Conservation (phyloP, 2,329 filamentous ascomycete species). For the Helminthosporium solani region DNA sequence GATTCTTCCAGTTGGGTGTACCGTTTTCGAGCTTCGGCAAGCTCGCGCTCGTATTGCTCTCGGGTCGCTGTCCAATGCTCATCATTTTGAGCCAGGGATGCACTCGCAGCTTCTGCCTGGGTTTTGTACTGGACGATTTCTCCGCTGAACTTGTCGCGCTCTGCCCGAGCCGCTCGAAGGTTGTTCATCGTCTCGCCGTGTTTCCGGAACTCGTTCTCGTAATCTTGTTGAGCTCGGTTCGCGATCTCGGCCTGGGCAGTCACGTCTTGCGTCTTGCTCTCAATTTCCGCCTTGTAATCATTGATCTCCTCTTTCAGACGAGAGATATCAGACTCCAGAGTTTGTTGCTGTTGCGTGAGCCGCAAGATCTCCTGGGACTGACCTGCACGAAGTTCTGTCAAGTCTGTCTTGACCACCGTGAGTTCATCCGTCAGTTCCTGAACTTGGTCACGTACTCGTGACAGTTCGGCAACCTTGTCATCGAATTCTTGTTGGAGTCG, state of each 20-base stretch:
- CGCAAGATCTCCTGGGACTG: conserved; percentile 70
- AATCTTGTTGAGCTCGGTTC: conserved; percentile 88
- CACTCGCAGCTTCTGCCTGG: conserved; percentile 83
- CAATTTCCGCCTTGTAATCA: conserved; percentile 73
- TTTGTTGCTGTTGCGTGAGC: conserved; percentile 80
- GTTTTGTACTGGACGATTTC: conserved; percentile 72
- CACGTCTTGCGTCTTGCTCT: conserved; percentile 86
- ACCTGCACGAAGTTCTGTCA: conserved; percentile 76
- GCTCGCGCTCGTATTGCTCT: conserved; percentile 78
- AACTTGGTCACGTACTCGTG: conserved; percentile 78
- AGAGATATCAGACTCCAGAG: conserved; percentile 74
- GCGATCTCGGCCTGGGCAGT: conserved; percentile 93
- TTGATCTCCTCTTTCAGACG: conserved; percentile 83
- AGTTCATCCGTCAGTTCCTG: conserved; percentile 84
- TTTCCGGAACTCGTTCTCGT: conserved; percentile 90
- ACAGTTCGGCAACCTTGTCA: conserved; percentile 76
- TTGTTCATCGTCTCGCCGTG: conserved; percentile 92
- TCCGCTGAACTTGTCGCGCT: conserved; percentile 80
- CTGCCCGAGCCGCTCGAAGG: conserved; percentile 73
- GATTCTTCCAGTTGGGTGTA: conserved; percentile 84
- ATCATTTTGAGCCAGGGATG: conserved; percentile 75
- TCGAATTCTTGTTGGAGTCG: conserved; percentile 69
- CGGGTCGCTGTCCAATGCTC: conserved; percentile 84
- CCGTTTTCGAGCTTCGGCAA: conserved; percentile 73
- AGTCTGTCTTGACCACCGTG: conserved; percentile 75